Conservation (phyloP, 371 early-diverging fungal genomes). For the Mortierella sp. region DNA sequence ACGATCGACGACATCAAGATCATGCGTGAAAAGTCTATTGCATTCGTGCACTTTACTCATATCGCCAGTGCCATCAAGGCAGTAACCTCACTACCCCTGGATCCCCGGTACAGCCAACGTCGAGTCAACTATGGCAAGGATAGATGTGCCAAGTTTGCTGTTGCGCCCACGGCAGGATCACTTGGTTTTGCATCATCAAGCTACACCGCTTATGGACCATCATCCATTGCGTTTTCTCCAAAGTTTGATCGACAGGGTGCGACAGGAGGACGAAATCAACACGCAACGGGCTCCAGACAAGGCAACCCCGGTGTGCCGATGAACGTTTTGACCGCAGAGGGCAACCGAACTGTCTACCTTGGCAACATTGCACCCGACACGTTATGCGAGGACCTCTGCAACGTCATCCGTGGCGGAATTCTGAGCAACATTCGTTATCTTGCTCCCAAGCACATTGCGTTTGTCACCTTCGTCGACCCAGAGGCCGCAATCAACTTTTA, state of each 20-base stretch:
- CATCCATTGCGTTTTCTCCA: constrained; percentile 3
- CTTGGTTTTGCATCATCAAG: neutral
- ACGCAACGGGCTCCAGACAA: neutral
- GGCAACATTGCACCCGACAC: constrained; percentile 81
- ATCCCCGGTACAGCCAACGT: constrained; percentile 62
- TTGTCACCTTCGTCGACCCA: constrained; percentile 86
- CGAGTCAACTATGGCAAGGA: constrained; percentile 84
- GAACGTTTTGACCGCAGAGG: constrained; percentile 20
- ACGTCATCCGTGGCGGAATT: constrained; percentile 86
- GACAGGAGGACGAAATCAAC: constrained; percentile 1
- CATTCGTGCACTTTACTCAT: constrained; percentile 84
- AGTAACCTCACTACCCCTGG: constrained; percentile 65
- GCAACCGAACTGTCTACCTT: constrained; percentile 81
- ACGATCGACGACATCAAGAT: constrained; percentile 78
- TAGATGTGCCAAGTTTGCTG: constrained; percentile 66
- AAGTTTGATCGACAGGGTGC: constrained; percentile 7
- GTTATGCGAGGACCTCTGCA: constrained; percentile 83
- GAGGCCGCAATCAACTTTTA: constrained; percentile 68
- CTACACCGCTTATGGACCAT: neutral
- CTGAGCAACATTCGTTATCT: constrained; percentile 78
- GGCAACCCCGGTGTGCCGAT: constrained; percentile 11
- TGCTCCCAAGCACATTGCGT: constrained; percentile 83
- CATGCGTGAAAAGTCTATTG: constrained; percentile 76
- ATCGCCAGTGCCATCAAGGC: constrained; percentile 78
- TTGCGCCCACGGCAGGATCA: constrained; percentile 1